Conservation (phyloP, 2,329 filamentous ascomycete genomes). For the Metarhizium anisopliae region DNA sequence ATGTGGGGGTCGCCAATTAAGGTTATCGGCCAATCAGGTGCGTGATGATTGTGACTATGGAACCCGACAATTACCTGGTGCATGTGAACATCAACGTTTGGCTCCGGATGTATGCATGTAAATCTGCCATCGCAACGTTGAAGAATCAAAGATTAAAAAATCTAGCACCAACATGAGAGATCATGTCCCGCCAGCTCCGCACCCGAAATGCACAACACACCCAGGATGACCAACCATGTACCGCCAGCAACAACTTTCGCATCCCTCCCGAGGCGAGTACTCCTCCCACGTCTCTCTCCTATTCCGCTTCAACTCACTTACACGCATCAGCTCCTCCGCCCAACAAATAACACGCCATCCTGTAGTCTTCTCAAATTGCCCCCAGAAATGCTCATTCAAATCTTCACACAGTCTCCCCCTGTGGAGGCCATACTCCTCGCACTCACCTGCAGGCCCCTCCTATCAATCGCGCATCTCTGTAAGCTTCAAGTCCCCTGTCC, state of each 20-base stretch:
- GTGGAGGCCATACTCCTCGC: constrained; percentile 11
- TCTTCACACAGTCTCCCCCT: constrained; percentile 10
- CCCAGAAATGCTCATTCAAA: constrained; percentile 16
- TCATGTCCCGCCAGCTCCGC: not conserved
- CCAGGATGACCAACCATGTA: not conserved
- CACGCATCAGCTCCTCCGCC: not conserved
- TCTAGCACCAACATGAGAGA: not conserved
- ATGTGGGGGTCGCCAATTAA: constrained; percentile 16
- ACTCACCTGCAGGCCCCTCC: constrained; percentile 14
- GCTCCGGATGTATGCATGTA: not conserved
- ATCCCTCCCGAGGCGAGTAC: not conserved
- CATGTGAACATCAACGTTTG: not conserved
- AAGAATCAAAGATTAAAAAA: not conserved
- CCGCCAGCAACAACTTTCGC: not conserved
- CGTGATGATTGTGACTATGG: not conserved
- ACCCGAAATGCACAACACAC: not conserved
- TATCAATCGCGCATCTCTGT: constrained; percentile 11
- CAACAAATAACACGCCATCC: not conserved
- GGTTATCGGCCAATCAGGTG: not conserved
- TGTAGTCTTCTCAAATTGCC: constrained; percentile 14
- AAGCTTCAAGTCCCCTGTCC: constrained; percentile 9
- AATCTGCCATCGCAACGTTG: not conserved
- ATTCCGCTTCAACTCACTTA: constrained; percentile 1
- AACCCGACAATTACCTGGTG: not conserved
- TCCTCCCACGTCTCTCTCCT: not conserved